A percentile compares a stretch with the other conserved stretches of the same genome.
Conservation (phyloP, 495 filamentous ascomycete genomes). For the Lepidopterella palustris region DNA sequence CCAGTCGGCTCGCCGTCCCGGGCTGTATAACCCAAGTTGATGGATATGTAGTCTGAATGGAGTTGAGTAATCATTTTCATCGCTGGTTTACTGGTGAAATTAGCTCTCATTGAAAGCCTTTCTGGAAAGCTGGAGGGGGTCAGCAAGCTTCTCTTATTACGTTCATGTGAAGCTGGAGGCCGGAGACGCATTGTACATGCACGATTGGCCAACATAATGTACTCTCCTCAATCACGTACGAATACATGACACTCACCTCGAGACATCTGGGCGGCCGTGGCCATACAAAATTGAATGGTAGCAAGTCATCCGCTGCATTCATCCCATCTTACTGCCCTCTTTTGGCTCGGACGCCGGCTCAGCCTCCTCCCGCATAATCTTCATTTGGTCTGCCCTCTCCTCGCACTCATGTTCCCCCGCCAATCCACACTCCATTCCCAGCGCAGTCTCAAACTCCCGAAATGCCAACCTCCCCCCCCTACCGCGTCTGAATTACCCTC, state of each 20-base stretch:
- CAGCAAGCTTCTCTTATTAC: not conserved
- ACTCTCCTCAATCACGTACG: not conserved
- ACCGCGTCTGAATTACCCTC: slow-evolving; percentile 31
- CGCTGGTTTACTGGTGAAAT: not conserved
- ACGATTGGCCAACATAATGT: not conserved
- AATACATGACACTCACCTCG: slow-evolving; percentile 41
- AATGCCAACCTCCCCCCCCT: slow-evolving; percentile 50
- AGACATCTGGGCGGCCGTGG: slow-evolving; percentile 55
- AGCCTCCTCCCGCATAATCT: slow-evolving; percentile 11
- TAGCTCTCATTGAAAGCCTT: slow-evolving; percentile 2
- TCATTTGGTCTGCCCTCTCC: slow-evolving; percentile 8
- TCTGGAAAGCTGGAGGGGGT: slow-evolving; percentile 5
- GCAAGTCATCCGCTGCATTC: slow-evolving; percentile 27
- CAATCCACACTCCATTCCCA: slow-evolving; percentile 52
- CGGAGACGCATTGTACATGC: too few relatives aligned
- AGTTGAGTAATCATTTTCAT: not conserved
- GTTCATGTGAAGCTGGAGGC: too few relatives aligned
- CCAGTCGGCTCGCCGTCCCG: not conserved
- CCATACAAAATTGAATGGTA: too few relatives aligned
- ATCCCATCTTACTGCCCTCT: slow-evolving; percentile 24
- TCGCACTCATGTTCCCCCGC: slow-evolving; percentile 45
- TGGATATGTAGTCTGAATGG: not conserved
- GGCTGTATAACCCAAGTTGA: not conserved
- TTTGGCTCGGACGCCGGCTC: slow-evolving; percentile 42
- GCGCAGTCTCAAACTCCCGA: slow-evolving; percentile 55